Conservation (phyloP, 495 filamentous ascomycete genomes). For the Cercophora sp. region DNA sequence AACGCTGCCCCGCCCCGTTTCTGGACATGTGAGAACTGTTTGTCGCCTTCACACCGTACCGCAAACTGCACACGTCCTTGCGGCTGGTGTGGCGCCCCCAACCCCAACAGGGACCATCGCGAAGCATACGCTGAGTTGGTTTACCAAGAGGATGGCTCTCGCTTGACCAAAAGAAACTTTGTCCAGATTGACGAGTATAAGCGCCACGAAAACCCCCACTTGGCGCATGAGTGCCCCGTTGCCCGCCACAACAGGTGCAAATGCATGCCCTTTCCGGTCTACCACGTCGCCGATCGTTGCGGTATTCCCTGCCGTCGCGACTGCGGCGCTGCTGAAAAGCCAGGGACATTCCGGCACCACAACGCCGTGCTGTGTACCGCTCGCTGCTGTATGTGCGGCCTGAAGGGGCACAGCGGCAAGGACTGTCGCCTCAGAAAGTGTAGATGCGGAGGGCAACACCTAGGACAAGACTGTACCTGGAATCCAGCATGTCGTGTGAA, state of each 20-base stretch:
- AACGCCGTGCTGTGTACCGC: conserved; percentile 34
- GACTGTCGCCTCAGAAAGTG: conserved; percentile 30
- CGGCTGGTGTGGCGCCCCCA: conserved; percentile 30
- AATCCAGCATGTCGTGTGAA: conserved; percentile 30
- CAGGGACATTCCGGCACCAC: conserved; percentile 25
- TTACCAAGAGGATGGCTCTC: not conserved
- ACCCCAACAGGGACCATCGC: not conserved
- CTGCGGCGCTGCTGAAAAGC: conserved; percentile 21
- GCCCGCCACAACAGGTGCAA: conserved; percentile 35
- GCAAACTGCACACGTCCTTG: conserved; percentile 22
- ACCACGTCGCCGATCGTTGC: conserved; percentile 28
- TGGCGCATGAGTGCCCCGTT: conserved; percentile 25
- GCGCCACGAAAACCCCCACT: conserved; percentile 15
- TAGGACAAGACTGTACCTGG: conserved; percentile 40
- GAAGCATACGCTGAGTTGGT: not conserved
- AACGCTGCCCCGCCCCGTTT: conserved; percentile 5
- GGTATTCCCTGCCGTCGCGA: conserved; percentile 29
- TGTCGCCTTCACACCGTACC: conserved; percentile 17
- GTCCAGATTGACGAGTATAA: not conserved
- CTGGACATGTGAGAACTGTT: conserved; percentile 35
- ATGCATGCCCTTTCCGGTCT: conserved; percentile 35
- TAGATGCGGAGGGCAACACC: conserved; percentile 31
- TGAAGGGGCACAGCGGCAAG: conserved; percentile 31
- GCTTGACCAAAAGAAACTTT: not conserved
- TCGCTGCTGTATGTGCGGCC: conserved; percentile 42